Conservation (phyloP, 2,329 filamentous ascomycete genomes). For the Metarhizium robertsii region DNA sequence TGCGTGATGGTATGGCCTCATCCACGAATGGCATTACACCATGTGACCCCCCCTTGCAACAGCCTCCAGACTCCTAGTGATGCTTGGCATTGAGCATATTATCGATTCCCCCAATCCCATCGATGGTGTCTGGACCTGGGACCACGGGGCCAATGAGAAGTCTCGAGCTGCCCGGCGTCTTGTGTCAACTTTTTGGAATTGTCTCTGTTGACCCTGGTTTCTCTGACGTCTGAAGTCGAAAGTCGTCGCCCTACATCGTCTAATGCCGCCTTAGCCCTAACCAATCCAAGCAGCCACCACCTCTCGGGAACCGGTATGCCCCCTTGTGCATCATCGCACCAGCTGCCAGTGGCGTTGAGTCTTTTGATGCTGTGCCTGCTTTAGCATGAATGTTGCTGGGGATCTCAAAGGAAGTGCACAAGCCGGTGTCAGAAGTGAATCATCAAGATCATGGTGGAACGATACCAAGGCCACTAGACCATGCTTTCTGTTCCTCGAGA, state of each 20-base stretch:
- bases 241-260: background rate
- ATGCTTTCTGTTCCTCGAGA: background rate
- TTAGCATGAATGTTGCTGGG: background rate
- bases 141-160: background rate
- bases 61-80: background rate
- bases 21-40: conserved; percentile 3
- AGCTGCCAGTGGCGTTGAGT: background rate
- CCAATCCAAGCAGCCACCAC: background rate
- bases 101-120: background rate
- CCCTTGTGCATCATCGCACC: background rate
- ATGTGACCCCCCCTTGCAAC: background rate
- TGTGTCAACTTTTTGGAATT: background rate
- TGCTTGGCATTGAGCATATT: background rate
- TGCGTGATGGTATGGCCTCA: background rate
- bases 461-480: background rate
- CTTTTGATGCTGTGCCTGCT: background rate
- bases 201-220: background rate
- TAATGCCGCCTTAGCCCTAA: background rate
- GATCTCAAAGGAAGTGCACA: background rate
- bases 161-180: background rate
- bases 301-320: background rate
- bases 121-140: background rate
- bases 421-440: conserved; percentile 4
- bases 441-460: background rate
- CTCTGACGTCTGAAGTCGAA: background rate